Base-by-base conservation (phyloP, 768 basidiomycete species). In the Mycena pura region DNA sequence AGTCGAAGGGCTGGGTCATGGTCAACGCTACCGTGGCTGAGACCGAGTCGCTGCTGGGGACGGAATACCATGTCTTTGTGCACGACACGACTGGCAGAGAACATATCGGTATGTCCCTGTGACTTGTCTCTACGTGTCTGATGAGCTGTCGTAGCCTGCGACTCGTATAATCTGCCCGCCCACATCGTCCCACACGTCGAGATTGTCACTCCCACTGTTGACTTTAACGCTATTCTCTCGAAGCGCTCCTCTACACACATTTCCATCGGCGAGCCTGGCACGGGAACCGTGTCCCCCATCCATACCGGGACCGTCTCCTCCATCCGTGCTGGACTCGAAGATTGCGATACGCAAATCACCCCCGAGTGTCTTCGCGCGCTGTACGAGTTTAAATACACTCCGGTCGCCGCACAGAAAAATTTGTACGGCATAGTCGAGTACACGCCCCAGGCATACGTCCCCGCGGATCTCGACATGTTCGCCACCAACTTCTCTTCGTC, bases 61-160 rank as follows among this genome's bases (percentile, higher is more conserved):
- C 80, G 10, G 68, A 79, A 55, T 83, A 83, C 66, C 67, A 78
- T 52, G 75, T 83, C 9, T 83, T 78, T 61, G 62, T 66, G 46
- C 78, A 80, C 61, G 62, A 65, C 27, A 70, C 68, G 21, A 39
- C 61, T 38, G 78, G 78, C n/a, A 72, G 72, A 31, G 63, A 74
- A 55, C 78, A 78, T 49, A 57, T 78, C 46, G 78, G 79, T 77
- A 47, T n/a, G 75, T 70, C 15, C 36, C 55, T 41, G 13, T 32
- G 36, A 21, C 21, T 21, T 39, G 34, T 22, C 17, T 21, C 39
- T 55, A 29, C 27, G 7, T 10, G 3, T 13, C 17, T 45, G 39
- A 13, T 29, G 6, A 27, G 15, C 38, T 48, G 10, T 50, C 34
- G n/a, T 39, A 80, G 78, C 68, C 5, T 77, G 76, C 57, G 65